Evolutionary conservation across 805 yeast genomes (phyloP).

Genomic region (Yarrowia hollandica): DNA sequence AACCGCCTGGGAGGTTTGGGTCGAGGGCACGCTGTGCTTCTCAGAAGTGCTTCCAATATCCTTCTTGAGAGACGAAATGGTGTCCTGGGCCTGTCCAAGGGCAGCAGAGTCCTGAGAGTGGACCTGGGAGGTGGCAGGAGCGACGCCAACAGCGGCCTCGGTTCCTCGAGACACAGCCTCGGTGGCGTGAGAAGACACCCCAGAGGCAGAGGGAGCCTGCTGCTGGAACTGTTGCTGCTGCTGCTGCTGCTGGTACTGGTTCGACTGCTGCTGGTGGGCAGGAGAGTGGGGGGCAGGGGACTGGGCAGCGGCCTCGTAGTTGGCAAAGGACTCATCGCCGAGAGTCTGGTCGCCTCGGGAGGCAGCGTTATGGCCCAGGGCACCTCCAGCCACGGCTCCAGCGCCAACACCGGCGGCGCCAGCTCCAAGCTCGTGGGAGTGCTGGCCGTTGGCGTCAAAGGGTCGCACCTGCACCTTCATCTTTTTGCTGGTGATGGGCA

Average conservation of each 20-base stretch:
- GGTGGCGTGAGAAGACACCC: background rate
- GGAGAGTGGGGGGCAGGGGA: slow-evolving; percentile 35
- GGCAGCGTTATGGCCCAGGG: slow-evolving; percentile 30
- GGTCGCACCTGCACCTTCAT: slow-evolving; percentile 50
- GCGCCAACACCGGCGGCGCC: slow-evolving; percentile 34
- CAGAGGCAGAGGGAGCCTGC: slow-evolving; percentile 1
- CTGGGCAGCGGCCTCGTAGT: slow-evolving; percentile 33
- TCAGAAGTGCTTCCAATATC: slow-evolving; percentile 32
- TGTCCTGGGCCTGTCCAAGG: slow-evolving; percentile 30
- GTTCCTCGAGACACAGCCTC: no score
- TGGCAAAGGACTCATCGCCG: slow-evolving; percentile 30
- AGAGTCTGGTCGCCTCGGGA: slow-evolving; percentile 31
- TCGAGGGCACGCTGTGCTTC: slow-evolving; percentile 45
- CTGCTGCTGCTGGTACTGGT: slow-evolving; percentile 33
- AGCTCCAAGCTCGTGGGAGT: slow-evolving; percentile 37
- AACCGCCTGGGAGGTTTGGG: slow-evolving; percentile 44
- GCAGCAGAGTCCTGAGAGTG: slow-evolving; percentile 25
- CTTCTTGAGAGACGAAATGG: slow-evolving; percentile 30
- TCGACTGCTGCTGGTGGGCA: slow-evolving; percentile 31
- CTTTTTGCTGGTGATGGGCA: slow-evolving; percentile 56
- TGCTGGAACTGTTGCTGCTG: slow-evolving; percentile 19
- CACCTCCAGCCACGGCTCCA: slow-evolving; percentile 40
- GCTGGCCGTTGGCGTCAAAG: slow-evolving; percentile 43
- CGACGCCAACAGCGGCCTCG: slow-evolving; percentile 7
- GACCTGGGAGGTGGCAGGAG: slow-evolving; percentile 18